Conservation (phyloP, 495 filamentous ascomycete species). For the Entonaema liquescens region DNA sequence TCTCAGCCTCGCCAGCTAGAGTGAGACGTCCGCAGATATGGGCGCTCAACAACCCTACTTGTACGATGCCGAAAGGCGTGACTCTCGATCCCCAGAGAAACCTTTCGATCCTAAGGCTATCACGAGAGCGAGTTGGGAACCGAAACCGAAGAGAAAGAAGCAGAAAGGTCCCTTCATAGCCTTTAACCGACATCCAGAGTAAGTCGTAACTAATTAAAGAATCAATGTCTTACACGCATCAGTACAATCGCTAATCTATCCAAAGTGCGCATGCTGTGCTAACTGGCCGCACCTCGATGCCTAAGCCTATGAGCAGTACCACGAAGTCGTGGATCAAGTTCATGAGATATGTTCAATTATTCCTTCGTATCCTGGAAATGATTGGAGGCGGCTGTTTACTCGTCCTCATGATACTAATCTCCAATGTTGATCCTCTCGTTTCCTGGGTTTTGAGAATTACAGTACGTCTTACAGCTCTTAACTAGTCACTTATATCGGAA, state of each 20-base stretch:
- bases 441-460: conserved; percentile 82
- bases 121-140: conserved; percentile 74
- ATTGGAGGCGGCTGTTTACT: conserved; percentile 74
- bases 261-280: conserved; percentile 49
- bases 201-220: conserved; percentile 44
- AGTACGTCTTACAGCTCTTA: conserved; percentile 57
- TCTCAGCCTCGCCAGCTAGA: conserved; percentile 32
- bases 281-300: conserved; percentile 42
- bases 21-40: conserved; percentile 37
- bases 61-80: conserved; percentile 65
- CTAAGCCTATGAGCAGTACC: conserved; percentile 70
- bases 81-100: conserved; percentile 60
- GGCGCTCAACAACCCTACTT: conserved; percentile 75
- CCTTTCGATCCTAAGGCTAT: conserved; percentile 84
- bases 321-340: conserved; percentile 75
- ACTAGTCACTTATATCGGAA: neutral
- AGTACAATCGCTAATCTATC: conserved; percentile 35
- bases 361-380: conserved; percentile 69
- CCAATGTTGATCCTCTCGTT: conserved; percentile 64
- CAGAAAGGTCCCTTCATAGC: conserved; percentile 76
- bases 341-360: conserved; percentile 70
- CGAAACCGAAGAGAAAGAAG: conserved; percentile 65
- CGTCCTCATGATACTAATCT: conserved; percentile 76
- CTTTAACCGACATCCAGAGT: conserved; percentile 87
- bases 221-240: neutral